Evolutionary conservation across 345 rosid genomes (phyloP).

Genomic region (Aegle marmelos): DNA sequence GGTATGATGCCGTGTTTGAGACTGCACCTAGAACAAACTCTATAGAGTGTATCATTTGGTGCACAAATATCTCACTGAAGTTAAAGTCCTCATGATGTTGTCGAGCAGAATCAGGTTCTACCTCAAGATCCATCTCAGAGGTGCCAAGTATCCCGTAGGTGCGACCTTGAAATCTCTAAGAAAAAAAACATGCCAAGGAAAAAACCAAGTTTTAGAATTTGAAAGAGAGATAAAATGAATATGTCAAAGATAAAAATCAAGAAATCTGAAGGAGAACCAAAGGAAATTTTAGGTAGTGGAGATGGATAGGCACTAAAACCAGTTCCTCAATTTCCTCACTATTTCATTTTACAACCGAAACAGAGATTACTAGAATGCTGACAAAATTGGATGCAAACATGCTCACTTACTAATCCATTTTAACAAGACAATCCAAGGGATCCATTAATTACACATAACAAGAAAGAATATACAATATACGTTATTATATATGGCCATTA

Average conservation of each 20-base stretch:
- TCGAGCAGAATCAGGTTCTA: slow-evolving; percentile 77
- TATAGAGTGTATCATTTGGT: slow-evolving; percentile 98
- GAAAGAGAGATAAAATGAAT: not conserved
- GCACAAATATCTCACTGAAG: slow-evolving; percentile 97
- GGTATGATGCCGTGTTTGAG: slow-evolving; percentile 97
- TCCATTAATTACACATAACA: not conserved
- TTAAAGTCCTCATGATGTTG: slow-evolving; percentile 81
- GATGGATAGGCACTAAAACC: not conserved
- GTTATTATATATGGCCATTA: not conserved
- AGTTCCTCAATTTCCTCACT: not conserved
- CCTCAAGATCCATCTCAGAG: slow-evolving; percentile 77
- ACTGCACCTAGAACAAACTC: slow-evolving; percentile 96
- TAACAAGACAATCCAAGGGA: not conserved
- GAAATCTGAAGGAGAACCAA: not conserved
- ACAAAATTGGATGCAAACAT: not conserved
- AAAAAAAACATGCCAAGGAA: slow-evolving; percentile 2
- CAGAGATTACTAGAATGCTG: not conserved
- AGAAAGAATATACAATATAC: not conserved
- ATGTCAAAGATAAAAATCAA: not conserved
- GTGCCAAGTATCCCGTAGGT: slow-evolving; percentile 78
- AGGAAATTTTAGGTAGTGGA: not conserved
- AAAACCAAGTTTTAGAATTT: not conserved
- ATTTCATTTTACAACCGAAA: not conserved
- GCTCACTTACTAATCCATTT: not conserved
- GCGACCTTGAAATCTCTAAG: slow-evolving; percentile 92